Percentiles rank a stretch among this genome's conserved stretches.
phyloP scores from a whole-genome alignment of 345 rosid genomes.

The Heritiera littoralis region DNA sequence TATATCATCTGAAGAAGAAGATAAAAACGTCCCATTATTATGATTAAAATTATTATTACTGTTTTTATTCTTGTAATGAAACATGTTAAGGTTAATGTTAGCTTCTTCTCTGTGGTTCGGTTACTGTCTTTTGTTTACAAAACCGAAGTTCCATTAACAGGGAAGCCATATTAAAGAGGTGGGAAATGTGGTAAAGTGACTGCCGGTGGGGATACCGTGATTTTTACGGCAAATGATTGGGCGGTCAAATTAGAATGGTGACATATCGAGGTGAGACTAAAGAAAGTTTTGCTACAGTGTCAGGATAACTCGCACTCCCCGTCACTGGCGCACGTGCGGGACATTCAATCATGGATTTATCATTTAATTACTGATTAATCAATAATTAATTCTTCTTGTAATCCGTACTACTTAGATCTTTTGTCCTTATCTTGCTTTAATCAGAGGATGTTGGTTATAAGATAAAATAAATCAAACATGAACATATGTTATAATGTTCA shows the following conservation, averaged over 20 bases:
- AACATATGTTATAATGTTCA: no score
- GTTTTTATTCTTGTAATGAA: constrained; percentile 26
- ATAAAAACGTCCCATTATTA: constrained; percentile 13
- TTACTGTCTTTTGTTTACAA: background rate
- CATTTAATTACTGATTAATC: background rate
- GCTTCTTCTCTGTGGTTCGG: constrained; percentile 9
- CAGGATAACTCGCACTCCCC: constrained; percentile 12
- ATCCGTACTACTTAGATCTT: background rate
- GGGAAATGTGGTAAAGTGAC: background rate
- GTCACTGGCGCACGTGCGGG: constrained; percentile 15
- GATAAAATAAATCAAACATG: no score
- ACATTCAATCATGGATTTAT: constrained; percentile 18
- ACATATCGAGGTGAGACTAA: background rate
- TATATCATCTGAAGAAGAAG: constrained; percentile 54
- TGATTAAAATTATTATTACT: background rate
- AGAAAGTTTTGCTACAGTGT: background rate
- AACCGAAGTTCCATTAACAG: background rate
- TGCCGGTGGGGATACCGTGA: background rate
- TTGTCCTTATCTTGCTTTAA: background rate
- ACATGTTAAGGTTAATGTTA: constrained; percentile 17
- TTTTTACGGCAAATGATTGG: constrained; percentile 20
- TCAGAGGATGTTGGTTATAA: no score
- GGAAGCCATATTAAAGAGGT: background rate
- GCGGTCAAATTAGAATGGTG: background rate
- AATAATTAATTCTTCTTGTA: background rate